phyloP scores from a whole-genome alignment of 306 rosid genomes.

The Myrica gale region DNA sequence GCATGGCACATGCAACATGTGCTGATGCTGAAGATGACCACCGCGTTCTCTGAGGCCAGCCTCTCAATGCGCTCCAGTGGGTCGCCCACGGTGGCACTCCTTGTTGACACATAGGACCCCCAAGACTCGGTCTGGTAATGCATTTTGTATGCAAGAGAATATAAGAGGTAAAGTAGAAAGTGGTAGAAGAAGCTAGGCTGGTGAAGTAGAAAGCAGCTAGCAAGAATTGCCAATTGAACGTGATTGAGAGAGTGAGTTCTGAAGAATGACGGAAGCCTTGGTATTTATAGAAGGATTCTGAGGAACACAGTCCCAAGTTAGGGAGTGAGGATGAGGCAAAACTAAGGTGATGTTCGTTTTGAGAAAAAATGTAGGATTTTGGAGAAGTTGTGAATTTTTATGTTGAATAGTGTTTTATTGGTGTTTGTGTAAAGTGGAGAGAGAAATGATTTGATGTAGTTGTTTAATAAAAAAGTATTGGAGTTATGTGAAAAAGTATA shows the following conservation, averaged over 20 bases:
- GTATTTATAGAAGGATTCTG: slow-evolving; percentile 61
- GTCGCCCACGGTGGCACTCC: slow-evolving; percentile 32
- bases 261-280: slow-evolving; percentile 20
- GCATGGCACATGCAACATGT: slow-evolving; percentile 94
- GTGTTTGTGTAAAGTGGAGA: no score
- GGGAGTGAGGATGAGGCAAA: slow-evolving; percentile 19
- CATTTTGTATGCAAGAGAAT: slow-evolving; percentile 29
- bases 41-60: slow-evolving; percentile 72
- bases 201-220: not conserved
- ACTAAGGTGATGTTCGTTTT: no score
- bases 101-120: slow-evolving; percentile 43
- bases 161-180: not conserved
- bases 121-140: slow-evolving; percentile 59
- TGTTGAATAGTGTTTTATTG: no score
- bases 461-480: no score
- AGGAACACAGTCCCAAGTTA: slow-evolving; percentile 10
- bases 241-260: slow-evolving; percentile 10
- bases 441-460: no score
- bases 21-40: slow-evolving; percentile 77
- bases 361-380: no score
- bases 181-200: not conserved
- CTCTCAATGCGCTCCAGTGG: slow-evolving; percentile 54
- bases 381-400: no score
- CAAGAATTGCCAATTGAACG: not conserved
- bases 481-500: no score